Base-by-base conservation (phyloP, 257 asterid species). In the Solanum etuberosum region DNA sequence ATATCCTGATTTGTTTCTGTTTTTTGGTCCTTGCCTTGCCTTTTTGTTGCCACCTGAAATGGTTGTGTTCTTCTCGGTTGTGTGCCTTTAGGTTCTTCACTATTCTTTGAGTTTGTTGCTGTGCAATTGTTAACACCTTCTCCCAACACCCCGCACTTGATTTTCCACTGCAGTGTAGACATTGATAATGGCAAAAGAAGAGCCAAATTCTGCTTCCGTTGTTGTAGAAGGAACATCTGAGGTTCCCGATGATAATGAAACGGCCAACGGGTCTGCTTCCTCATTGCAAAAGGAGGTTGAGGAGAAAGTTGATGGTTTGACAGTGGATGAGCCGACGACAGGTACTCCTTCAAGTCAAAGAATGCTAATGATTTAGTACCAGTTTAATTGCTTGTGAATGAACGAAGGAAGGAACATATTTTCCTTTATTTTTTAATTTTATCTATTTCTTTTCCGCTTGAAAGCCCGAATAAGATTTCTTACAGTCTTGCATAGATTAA, bases 301-400 rank as follows among this genome's bases (percentile, higher is more conserved):
- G 91, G 96, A 91, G 86, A 91, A 92, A 90, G 88, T 94, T 31
- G 92, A 85, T 57, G 94, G 83, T 86, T 89, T 96, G 85, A 88
- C 86, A 35, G 84, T 92, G 89, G 95, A 91, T 82, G 97, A 89
- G 87, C 92, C 94, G 67, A 91, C 92, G 68, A 92, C 90, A 91
- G 98, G 98, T 94, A 83, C 80, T 65, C 46, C 40, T 21, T 27
- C 78, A 42, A 40, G 61, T 85, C 37, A 37, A 29, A 65, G 61
- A 85, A 54, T 68, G 12, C 51, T 29, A 68, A 51, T 57, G 16
- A 42, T 25, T 57, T 70, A 18, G 6, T 68, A 29, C 61, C 35
- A 68, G 9, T 21, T 65, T 43, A 29, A 8, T 18, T 42, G 10
- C 68, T 29, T 29, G 40, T 80, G 42, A 80, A 35, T 35, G 63